A percentile compares a stretch with the other conserved stretches of the same genome.
These are phyloP conservation scores for Halophytophthora polymorphica DNA, from an alignment of 352 stramenopile genomes.

Conservation along the genomic window DNA sequence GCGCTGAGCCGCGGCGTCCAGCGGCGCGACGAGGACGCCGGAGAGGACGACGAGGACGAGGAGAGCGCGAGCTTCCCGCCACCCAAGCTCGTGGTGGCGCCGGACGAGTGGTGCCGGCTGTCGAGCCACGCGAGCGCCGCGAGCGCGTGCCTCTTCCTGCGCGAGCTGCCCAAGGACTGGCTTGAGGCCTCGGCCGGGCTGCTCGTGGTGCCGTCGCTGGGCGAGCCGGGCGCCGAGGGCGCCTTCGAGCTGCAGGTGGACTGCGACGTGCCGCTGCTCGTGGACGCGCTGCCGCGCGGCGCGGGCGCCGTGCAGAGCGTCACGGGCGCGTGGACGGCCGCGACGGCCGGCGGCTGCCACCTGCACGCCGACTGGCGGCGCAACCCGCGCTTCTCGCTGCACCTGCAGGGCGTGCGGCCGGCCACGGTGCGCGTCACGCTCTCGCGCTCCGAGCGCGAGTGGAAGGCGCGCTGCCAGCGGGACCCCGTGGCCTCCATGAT, in stretches of 20 bases:
- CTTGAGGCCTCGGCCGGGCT: constrained; percentile 41
- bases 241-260: constrained; percentile 88
- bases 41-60: constrained; percentile 18
- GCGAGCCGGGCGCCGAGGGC: constrained; percentile 61
- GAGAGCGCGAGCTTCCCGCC: constrained; percentile 28
- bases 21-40: constrained; percentile 13
- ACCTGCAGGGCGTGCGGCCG: constrained; percentile 64
- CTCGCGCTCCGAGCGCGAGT: constrained; percentile 78
- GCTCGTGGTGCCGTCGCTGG: constrained; percentile 73
- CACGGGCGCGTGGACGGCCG: constrained; percentile 70
- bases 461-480: constrained; percentile 74
- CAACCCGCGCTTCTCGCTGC: constrained; percentile 83
- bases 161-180: constrained; percentile 65
- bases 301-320: constrained; percentile 71
- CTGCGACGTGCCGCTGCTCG: constrained; percentile 63
- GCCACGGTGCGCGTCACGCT: constrained; percentile 79
- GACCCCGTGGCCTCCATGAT: constrained; percentile 89
- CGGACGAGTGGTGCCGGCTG: constrained; percentile 70
- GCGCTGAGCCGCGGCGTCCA: constrained; percentile 25
- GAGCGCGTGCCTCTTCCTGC: constrained; percentile 58
- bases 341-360: constrained; percentile 68
- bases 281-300: constrained; percentile 53
- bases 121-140: constrained; percentile 55
- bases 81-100: constrained; percentile 68
- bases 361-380: constrained; percentile 84